Evolutionary conservation across 176 grass and related monocot species (phyloP), one percentile per base, ranked within the genome.

Genomic region (Neostapfia colusana): DNA sequence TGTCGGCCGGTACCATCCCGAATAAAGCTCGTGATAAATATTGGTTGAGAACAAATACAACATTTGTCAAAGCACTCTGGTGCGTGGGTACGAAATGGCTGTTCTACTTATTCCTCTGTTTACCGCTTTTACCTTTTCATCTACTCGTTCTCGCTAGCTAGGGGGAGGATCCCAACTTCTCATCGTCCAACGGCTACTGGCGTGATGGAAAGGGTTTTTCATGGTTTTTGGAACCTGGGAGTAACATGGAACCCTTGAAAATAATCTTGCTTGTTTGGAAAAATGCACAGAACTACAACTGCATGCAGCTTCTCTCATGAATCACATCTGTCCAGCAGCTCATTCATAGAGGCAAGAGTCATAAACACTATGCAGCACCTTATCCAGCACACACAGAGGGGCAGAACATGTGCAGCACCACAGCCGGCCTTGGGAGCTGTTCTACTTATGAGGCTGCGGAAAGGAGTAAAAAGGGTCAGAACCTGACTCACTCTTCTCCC

Each of bases 401-500:
- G 44, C n/a, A 44, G 55, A 31, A 31, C 2, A 31, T 31, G 1
- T 63, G 18, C 63, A 63, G 17, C 17, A 25, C 23, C 31, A 54
- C n/a, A 44, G 55, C 20, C 23, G 31, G 60, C 39, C 15, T n/a
- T 31, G 34, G 15, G 34, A 24, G 5, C 26, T 28, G 8, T 56
- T 36, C 84, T 58, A 64, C 65, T 59, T 60, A 40, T 67, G 58
- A 42, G 24, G 62, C 35, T 74, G 70, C 69, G 83, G 35, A 79
- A 72, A 79, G 60, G 62, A 83, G 85, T 63, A 31, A 63, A 67
- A 83, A 74, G 51, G 60, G 13, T 6, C 18, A 37, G 28, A n/a
- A 41, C 14, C 18, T 17, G 27, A 17, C 45, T 67, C 59, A 31
- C 31, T n/a, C 39, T 56, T 20, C 18, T 31, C 4, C 71, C 16